Base-by-base conservation (phyloP, 257 asterid species). In the Nicotiana obtusifolia region DNA sequence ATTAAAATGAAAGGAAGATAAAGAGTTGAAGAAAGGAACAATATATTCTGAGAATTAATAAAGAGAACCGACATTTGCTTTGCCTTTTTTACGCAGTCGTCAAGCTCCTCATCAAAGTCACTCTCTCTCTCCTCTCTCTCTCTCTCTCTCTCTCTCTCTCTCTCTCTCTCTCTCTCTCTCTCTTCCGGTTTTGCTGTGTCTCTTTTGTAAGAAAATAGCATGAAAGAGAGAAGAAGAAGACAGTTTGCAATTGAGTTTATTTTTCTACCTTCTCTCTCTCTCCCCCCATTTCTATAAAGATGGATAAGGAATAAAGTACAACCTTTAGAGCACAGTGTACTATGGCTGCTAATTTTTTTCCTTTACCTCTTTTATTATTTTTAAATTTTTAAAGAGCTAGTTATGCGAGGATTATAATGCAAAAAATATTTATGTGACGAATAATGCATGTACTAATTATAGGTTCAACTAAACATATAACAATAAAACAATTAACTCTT, bases 21-120 rank as follows among this genome's bases (percentile, higher is more conserved):
- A 68, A 79, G 68, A 73, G 52, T 37, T 53, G 80, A 77, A 82
- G 77, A 81, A 83, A 77, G 64, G 13, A 64, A 65, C 60, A 64
- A 80, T 71, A 83, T 81, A 41, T 41, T 41, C 11, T 41, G 47
- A 41, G 3, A 41, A 7, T 44, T 20, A 81, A 67, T 24, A 64
- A 54, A 79, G 85, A 77, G 88, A 84, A 89, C 91, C 89, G 86
- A 91, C 93, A 90, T 88, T 69, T 69, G 33, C 10, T 68, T 87
- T 81, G 86, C 84, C 86, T 85, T 84, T 61, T 35, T 67, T 80
- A 26, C 37, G 71, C 83, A 71, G 76, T 26, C 61, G 62, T 86
- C 86, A 69, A 47, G 78, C 86, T 85, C 89, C 86, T 85, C 89
- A 85, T 86, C 84, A 80, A 83, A 84, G 84, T 85, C 41, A 81